Evolutionary conservation across 2,329 filamentous ascomycete genomes (phyloP).

Genomic region (Thielaviopsis punctulata): DNA sequence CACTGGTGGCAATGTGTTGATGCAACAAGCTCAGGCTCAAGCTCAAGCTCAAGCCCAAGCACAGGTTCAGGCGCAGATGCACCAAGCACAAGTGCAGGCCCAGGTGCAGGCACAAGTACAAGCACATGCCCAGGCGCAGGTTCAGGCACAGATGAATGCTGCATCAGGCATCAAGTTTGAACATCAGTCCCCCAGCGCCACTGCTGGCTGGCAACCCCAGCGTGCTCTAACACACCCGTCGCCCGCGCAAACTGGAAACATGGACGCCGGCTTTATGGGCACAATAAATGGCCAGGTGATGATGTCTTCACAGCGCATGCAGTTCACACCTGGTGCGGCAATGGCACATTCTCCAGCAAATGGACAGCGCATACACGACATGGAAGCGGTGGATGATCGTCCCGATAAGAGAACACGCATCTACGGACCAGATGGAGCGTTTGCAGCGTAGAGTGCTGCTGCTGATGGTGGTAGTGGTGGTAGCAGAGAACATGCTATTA

Average conservation of each 20-base stretch:
- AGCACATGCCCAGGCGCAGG: constrained; percentile 1
- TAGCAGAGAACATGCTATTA: no score
- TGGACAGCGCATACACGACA: not conserved
- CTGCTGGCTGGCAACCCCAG: constrained; percentile 3
- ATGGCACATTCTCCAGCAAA: constrained; percentile 1
- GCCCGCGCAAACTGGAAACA: not conserved
- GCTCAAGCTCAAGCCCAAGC: not conserved
- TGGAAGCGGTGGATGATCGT: constrained; percentile 2
- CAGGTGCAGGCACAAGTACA: constrained; percentile 1
- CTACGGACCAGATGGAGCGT: constrained; percentile 8
- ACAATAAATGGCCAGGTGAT: constrained; percentile 1
- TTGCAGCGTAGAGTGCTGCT: not conserved
- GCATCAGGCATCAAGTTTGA: constrained; percentile 1
- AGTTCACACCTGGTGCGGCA: not conserved
- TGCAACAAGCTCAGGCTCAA: not conserved
- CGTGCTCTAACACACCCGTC: constrained; percentile 4
- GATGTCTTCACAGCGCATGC: constrained; percentile 7
- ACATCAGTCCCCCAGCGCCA: not conserved
- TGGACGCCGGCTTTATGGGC: constrained; percentile 1
- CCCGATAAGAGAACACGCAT: constrained; percentile 10
- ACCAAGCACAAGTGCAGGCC: not conserved
- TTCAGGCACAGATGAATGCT: constrained; percentile 3
- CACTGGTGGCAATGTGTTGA: constrained; percentile 1
- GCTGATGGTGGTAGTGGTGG: not conserved
- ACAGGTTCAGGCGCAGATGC: not conserved